Evolutionary conservation across 768 basidiomycete species (phyloP).

Genomic region (Porphyrellus cyaneotinctus): DNA sequence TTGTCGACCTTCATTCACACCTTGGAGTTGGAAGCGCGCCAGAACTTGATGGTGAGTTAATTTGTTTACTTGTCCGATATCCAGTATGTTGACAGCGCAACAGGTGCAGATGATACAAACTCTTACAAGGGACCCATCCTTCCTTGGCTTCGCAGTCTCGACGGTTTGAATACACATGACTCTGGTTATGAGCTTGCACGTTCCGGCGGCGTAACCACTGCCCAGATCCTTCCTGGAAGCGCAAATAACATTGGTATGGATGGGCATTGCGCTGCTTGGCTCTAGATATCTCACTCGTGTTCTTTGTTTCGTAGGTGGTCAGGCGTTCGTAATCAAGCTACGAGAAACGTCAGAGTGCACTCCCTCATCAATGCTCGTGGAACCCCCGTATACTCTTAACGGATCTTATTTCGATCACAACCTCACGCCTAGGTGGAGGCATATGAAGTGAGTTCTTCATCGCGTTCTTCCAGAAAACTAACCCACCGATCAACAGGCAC

Average conservation of each 20-base stretch:
- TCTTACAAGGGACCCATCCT: constrained; percentile 54
- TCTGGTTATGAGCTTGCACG: constrained; percentile 37
- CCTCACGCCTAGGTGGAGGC: constrained; percentile 25
- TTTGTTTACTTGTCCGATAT: not conserved
- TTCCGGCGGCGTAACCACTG: constrained; percentile 46
- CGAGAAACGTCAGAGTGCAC: constrained; percentile 46
- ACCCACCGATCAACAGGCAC: constrained; percentile 24
- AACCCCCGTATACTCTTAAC: constrained; percentile 45
- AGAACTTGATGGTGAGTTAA: constrained; percentile 24
- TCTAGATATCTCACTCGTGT: not conserved
- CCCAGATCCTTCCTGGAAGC: constrained; percentile 48
- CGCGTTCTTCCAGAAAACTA: not conserved
- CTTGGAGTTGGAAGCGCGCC: constrained; percentile 40
- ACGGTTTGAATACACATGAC: constrained; percentile 46
- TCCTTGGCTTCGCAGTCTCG: constrained; percentile 55
- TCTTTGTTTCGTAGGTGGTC: constrained; percentile 35
- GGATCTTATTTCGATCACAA: constrained; percentile 16
- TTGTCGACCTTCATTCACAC: constrained; percentile 49
- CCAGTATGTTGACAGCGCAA: not conserved
- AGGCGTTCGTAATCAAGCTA: constrained; percentile 50
- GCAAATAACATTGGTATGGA: constrained; percentile 22
- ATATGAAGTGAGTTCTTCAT: constrained; percentile 23
- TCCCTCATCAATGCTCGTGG: constrained; percentile 44
- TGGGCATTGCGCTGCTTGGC: not conserved
- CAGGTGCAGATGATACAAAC: constrained; percentile 52